Conservation (phyloP, 2,329 filamentous ascomycete genomes). For the Dothidotthia symphoricarpi region DNA sequence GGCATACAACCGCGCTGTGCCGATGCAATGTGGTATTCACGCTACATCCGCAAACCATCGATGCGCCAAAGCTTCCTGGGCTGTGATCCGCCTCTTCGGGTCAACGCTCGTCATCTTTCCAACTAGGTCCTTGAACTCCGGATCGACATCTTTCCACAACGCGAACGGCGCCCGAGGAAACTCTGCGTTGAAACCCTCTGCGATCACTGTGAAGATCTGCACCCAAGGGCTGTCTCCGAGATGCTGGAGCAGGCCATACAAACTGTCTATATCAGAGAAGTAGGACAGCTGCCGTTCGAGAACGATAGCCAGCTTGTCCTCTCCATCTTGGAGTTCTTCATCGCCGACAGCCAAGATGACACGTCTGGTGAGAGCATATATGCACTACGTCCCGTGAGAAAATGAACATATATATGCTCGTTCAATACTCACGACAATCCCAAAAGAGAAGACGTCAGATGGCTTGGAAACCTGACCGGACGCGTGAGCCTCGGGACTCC, state of each 20-base stretch:
- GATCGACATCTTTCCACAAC: constrained; percentile 5
- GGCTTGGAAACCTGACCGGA: constrained; percentile 41
- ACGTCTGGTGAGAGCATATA: constrained; percentile 46
- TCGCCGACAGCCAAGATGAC: constrained; percentile 40
- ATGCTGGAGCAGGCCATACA: constrained; percentile 45
- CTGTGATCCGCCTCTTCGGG: constrained; percentile 12
- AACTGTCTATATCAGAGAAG: constrained; percentile 46
- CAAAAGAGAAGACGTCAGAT: constrained; percentile 50
- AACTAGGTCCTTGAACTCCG: constrained; percentile 16
- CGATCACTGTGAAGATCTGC: constrained; percentile 31
- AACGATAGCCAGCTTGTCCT: constrained; percentile 43
- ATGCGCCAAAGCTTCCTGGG: constrained; percentile 16
- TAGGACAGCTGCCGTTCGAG: constrained; percentile 50
- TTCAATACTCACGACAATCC: constrained; percentile 41
- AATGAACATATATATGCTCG: not conserved
- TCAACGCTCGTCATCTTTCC: constrained; percentile 15
- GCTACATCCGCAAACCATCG: constrained; percentile 14
- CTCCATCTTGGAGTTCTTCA: constrained; percentile 34
- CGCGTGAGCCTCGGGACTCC: constrained; percentile 49
- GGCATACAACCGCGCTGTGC: too few species aligned
- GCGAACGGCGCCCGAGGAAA: constrained; percentile 44
- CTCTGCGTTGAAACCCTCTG: constrained; percentile 43
- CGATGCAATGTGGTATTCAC: too few species aligned
- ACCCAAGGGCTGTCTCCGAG: constrained; percentile 42
- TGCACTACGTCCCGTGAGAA: constrained; percentile 33